These are phyloP conservation scores for Acmispon strigosus DNA, from an alignment of 306 rosid species.

Conservation along the genomic window DNA sequence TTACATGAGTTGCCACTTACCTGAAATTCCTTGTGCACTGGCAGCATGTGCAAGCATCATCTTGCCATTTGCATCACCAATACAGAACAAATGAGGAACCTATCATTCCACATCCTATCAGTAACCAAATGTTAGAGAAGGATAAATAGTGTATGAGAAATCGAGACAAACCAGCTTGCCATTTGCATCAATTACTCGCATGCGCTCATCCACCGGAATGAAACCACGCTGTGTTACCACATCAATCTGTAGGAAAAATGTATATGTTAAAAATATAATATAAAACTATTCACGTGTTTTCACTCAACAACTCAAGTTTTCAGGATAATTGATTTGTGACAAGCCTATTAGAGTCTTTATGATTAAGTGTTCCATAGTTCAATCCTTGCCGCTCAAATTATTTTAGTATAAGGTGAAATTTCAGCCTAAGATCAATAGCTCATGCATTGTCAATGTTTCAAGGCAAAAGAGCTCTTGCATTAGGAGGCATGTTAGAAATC, in stretches of 20 bases:
- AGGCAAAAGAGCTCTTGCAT: no score
- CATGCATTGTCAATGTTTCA: no score
- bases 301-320: no score
- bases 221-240: conserved; percentile 85
- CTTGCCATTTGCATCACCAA: conserved; percentile 96
- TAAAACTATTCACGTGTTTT: no score
- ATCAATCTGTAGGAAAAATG: conserved; percentile 51
- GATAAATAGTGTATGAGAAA: conserved; percentile 10
- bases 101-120: conserved; percentile 34
- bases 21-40: conserved; percentile 97
- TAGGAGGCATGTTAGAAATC: no score
- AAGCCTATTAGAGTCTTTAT: no score
- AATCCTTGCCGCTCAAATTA: no score
- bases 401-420: no score
- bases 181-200: conserved; percentile 69
- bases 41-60: conserved; percentile 99
- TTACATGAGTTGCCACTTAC: conserved; percentile 24
- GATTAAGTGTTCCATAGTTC: no score
- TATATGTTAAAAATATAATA: no score
- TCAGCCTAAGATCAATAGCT: no score
- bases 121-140: conserved; percentile 9
- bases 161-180: conserved; percentile 68
- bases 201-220: conserved; percentile 89
- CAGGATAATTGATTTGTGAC: no score
- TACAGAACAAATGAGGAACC: conserved; percentile 89